Conservation (phyloP, 768 basidiomycete genomes). For the Paxillus involutus region DNA sequence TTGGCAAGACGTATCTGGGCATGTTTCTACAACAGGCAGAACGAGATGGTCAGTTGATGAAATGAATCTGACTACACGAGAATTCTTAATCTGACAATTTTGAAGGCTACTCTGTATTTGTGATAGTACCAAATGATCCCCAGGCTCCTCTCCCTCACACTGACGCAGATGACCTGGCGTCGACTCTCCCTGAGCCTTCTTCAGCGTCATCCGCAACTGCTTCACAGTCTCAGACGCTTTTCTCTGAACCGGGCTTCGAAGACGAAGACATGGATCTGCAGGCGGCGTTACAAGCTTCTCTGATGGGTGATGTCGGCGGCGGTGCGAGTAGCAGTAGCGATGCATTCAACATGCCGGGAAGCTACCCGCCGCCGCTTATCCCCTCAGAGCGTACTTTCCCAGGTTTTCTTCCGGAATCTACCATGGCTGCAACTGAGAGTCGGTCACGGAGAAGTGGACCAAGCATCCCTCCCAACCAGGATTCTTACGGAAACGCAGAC, state of each 20-base stretch:
- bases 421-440: slow-evolving; percentile 14
- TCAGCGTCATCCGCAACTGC: slow-evolving; percentile 27
- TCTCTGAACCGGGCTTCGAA: slow-evolving; percentile 47
- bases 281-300: slow-evolving; percentile 81
- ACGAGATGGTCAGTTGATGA: slow-evolving; percentile 59
- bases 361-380: slow-evolving; percentile 22
- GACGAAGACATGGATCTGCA: slow-evolving; percentile 90
- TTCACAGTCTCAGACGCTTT: slow-evolving; percentile 3
- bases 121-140: slow-evolving; percentile 63
- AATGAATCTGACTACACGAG: background rate
- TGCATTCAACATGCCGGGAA: slow-evolving; percentile 10
- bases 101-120: slow-evolving; percentile 81
- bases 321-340: slow-evolving; percentile 1
- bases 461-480: slow-evolving; percentile 29
- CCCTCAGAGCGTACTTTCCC: slow-evolving; percentile 29
- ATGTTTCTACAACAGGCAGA: slow-evolving; percentile 90
- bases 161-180: slow-evolving; percentile 71
- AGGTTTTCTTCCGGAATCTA: slow-evolving; percentile 15
- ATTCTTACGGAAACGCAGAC: slow-evolving; percentile 28
- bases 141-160: slow-evolving; percentile 53
- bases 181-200: slow-evolving; percentile 57
- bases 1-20: slow-evolving; percentile 77
- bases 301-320: slow-evolving; percentile 35
- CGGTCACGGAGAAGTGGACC: slow-evolving; percentile 6
- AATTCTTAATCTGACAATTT: slow-evolving; percentile 8